Evolutionary conservation across 495 filamentous ascomycete species (phyloP).

Genomic region (Podospora australis): DNA sequence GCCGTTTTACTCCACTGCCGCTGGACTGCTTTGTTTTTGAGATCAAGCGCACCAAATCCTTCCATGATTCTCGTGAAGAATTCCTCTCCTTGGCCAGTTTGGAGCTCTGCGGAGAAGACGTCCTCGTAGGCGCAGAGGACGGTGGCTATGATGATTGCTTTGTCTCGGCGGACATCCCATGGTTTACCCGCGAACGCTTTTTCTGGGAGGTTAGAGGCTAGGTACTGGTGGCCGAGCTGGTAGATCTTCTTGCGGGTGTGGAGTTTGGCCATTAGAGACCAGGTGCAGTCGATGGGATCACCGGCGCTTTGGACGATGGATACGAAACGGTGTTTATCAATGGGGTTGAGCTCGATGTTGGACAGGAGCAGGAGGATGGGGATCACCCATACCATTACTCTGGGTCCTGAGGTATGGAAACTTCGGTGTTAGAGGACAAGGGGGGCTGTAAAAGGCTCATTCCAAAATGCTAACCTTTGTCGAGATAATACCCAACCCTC

Average conservation of each 20-base stretch:
- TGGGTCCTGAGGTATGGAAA: no score
- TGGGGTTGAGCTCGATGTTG: conserved; percentile 9
- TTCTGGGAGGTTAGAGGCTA: not conserved
- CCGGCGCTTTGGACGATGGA: not conserved
- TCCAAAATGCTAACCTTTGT: no score
- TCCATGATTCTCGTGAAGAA: not conserved
- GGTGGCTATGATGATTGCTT: not conserved
- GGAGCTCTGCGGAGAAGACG: not conserved
- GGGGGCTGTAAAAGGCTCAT: no score
- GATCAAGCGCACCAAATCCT: not conserved
- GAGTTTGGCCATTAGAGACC: conserved; percentile 5
- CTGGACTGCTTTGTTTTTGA: not conserved
- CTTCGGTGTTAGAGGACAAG: no score
- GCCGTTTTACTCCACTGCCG: not conserved
- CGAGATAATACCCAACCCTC: not conserved
- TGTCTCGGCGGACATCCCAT: not conserved
- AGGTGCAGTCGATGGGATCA: conserved; percentile 3
- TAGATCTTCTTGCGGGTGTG: not conserved
- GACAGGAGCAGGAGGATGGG: conserved; percentile 8
- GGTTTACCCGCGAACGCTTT: not conserved
- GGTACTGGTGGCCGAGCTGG: not conserved
- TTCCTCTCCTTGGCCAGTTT: not conserved
- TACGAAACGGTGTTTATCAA: conserved; percentile 1
- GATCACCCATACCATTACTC: conserved; percentile 7
- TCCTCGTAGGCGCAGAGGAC: conserved; percentile 7